Evolutionary conservation across 1,284 basidiomycete genomes (phyloP).

Genomic region (Erythrobasidium hasegawianum): DNA sequence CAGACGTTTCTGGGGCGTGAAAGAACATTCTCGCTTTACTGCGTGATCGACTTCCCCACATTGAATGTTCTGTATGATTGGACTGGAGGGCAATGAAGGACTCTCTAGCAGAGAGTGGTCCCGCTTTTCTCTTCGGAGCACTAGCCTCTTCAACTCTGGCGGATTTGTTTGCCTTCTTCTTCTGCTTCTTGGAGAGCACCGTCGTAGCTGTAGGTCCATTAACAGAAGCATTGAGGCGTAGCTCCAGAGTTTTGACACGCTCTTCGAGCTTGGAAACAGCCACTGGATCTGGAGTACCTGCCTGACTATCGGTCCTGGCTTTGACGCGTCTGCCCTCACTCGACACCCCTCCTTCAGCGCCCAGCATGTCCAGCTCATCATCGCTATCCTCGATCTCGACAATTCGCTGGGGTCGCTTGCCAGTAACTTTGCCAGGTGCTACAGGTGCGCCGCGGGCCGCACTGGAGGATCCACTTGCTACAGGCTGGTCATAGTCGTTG

Average conservation of each 20-base stretch:
- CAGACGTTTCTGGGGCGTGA: not conserved
- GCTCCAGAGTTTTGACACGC: not conserved
- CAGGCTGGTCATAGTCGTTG: no score
- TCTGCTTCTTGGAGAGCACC: not conserved
- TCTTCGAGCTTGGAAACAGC: not conserved
- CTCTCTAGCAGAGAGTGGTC: not conserved
- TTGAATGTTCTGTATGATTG: constrained; percentile 9
- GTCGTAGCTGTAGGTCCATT: not conserved
- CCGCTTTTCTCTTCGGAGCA: not conserved
- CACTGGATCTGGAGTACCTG: not conserved
- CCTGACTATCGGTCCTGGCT: not conserved
- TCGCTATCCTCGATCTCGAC: constrained; percentile 9
- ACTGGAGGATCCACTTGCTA: no score
- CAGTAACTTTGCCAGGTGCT: no score
- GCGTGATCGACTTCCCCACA: constrained; percentile 5
- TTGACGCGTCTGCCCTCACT: not conserved
- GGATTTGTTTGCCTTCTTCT: constrained; percentile 12
- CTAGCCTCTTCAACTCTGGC: not conserved
- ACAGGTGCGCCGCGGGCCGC: no score
- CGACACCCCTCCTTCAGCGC: not conserved
- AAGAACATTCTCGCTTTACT: constrained; percentile 20
- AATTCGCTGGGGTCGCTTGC: not conserved
- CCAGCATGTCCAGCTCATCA: not conserved
- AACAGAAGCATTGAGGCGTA: constrained; percentile 7
- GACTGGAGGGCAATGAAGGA: not conserved